Evolutionary conservation across 768 basidiomycete genomes (phyloP), one percentile per base, ranked within the genome.

Genomic region (Mycena belliarum): DNA sequence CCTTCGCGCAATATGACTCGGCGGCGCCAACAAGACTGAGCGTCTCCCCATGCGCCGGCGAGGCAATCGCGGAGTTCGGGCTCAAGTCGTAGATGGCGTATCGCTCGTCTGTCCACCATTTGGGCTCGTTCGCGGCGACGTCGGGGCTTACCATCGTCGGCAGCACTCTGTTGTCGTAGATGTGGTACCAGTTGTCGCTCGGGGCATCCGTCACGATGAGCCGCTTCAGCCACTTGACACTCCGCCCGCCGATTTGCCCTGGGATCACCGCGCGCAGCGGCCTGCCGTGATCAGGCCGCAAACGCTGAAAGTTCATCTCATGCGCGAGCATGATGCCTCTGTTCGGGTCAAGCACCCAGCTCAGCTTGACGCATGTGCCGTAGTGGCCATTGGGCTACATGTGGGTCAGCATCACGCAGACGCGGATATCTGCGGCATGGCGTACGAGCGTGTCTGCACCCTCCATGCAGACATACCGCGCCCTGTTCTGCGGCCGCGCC

Each of bases 191-290:
- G 84, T 52, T 85, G 81, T 45, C 74, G 78, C 65, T 86, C 83
- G 15, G 66, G 56, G 23, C 40, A 3, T 74, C 70, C 14, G 77
- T 78, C 20, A 86, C 62, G 63, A 84, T 81, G 55, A 87, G 85
- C 37, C 73, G 72, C 44, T 68, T 76, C 29, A 88, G 69, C 86
- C 86, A 88, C 72, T 87, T 79, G 21, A 84, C 82, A 25, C 77
- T 79, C 25, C 82, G 72, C 5, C 84, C 86, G 24, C 86, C 86
- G 42, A 88, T 86, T 52, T 84, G 80, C 5, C 82, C 82, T 0
- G 86, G 85, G 0, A 87, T 75, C 57, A 88, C 74, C 6, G 86
- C 68, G n/a, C 86, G 76, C n/a, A 88, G 64, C 0, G 86, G 86
- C 61, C 77, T 85, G 12, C 86, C 86, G 57, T 88, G 86, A 61